Base-by-base conservation (phyloP, 1,284 basidiomycete species). In the Trichosporon inkin region DNA sequence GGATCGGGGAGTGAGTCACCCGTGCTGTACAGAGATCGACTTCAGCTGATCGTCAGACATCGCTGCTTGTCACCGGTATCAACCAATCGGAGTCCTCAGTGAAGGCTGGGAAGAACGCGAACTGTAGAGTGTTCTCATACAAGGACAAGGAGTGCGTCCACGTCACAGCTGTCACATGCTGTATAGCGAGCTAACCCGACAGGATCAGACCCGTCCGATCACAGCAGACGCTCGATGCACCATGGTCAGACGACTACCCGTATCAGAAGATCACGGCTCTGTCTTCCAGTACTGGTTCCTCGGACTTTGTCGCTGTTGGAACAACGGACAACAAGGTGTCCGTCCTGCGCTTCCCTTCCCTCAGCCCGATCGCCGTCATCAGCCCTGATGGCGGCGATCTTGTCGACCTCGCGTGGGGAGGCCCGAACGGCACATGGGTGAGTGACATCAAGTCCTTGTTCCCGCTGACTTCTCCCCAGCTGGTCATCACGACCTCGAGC, bases 201-300 rank as follows among this genome's bases (percentile, higher is more conserved):
- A 35, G 44, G 57, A 55, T 51, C 55, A 90, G 88, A 64, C 78
- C 90, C 20, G 69, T 85, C 32, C 77, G 78, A 20, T 82, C 83
- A n/a, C 79, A 80, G 60, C 82, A 85, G 62, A 92, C 89, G 4
- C 81, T 93, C 41, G 72, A 78, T 2, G 78, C 84, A 7, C 78
- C 77, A 19, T 84, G 84, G 68, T 72, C 80, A 5, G 89, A 91
- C 52, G 89, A 92, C 68, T 95, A 87, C 68, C 92, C 94, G 74
- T 95, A 87, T 68, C 92, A 79, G 77, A 79, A 79, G 73, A 60
- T 75, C 56, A 78, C 77, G 0, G 62, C 70, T 13, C 61, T 77
- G 14, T 71, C 44, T 24, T 49, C 73, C 11, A 68, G 22, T 10
- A 35, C 56, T 6, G 59, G 57, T 8, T 55, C 44, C 6, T 51